These are phyloP conservation scores for Dendrobium chrysotoxum DNA, from an alignment of 106 monocot species.

Conservation along the genomic window DNA sequence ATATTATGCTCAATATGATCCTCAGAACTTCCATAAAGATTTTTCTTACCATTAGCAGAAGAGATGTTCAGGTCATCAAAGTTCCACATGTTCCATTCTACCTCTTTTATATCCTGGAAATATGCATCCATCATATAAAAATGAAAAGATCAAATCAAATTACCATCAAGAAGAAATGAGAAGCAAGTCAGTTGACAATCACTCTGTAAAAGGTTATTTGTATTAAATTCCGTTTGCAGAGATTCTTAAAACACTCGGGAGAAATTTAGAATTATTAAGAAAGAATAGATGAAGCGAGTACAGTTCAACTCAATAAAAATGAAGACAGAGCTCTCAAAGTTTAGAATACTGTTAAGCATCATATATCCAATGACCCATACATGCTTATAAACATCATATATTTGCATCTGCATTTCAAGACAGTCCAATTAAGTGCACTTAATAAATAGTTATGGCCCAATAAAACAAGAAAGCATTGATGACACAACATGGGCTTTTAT, in stretches of 20 bases:
- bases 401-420: neutral
- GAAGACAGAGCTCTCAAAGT: neutral
- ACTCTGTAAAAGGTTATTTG: neutral
- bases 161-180: neutral
- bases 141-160: neutral
- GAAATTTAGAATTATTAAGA: neutral
- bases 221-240: neutral
- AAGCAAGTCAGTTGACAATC: neutral
- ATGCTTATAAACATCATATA: neutral
- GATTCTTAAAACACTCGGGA: neutral
- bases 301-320: neutral
- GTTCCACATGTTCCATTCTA: neutral
- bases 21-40: conserved; percentile 1
- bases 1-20: neutral
- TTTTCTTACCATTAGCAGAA: neutral
- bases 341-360: neutral
- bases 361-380: neutral
- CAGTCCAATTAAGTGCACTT: neutral
- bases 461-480: neutral
- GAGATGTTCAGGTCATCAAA: conserved; percentile 4
- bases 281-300: neutral
- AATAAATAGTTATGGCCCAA: neutral
- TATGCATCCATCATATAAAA: conserved; percentile 8
- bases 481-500: neutral
- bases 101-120: conserved; percentile 7